A percentile compares a stretch with the other conserved stretches of the same genome.
Conservation (phyloP, 2,329 filamentous ascomycete genomes). For the Pseudocercospora fijiensis region DNA sequence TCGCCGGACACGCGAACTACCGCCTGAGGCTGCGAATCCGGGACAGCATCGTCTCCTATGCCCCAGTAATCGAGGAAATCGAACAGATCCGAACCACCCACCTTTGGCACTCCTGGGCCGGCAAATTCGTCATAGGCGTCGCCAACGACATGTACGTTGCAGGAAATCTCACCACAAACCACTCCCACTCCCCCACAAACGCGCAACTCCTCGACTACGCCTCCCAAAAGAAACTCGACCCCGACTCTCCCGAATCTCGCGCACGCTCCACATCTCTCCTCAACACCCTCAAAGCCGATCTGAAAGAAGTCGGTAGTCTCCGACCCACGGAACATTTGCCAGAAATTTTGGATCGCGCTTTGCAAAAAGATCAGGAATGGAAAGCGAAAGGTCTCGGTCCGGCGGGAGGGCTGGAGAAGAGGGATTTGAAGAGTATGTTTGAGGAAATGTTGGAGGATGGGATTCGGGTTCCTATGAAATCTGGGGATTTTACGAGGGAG, state of each 20-base stretch:
- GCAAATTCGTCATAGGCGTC: constrained; percentile 31
- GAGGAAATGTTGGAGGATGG: constrained; percentile 27
- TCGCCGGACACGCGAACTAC: constrained; percentile 26
- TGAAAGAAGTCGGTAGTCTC: constrained; percentile 11
- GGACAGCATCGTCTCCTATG: constrained; percentile 6
- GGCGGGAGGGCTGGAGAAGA: not conserved
- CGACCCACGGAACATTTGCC: constrained; percentile 20
- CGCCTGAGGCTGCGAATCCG: constrained; percentile 18
- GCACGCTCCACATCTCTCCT: not conserved
- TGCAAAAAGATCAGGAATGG: constrained; percentile 28
- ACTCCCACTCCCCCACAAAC: not conserved
- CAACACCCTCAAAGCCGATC: constrained; percentile 11
- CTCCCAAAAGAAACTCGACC: not conserved
- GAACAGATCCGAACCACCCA: not conserved
- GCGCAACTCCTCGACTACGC: not conserved
- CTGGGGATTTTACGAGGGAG: constrained; percentile 19
- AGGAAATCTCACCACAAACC: not conserved
- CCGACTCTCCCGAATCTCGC: not conserved
- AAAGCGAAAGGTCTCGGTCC: constrained; percentile 17
- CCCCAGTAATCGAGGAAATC: not conserved
- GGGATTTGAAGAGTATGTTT: constrained; percentile 15
- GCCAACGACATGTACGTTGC: not conserved
- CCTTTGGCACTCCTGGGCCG: constrained; percentile 26
- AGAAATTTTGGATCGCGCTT: constrained; percentile 28
- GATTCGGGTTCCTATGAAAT: constrained; percentile 27